Evolutionary conservation across 2,329 filamentous ascomycete genomes (phyloP).

Genomic region (Penicillium italicum): DNA sequence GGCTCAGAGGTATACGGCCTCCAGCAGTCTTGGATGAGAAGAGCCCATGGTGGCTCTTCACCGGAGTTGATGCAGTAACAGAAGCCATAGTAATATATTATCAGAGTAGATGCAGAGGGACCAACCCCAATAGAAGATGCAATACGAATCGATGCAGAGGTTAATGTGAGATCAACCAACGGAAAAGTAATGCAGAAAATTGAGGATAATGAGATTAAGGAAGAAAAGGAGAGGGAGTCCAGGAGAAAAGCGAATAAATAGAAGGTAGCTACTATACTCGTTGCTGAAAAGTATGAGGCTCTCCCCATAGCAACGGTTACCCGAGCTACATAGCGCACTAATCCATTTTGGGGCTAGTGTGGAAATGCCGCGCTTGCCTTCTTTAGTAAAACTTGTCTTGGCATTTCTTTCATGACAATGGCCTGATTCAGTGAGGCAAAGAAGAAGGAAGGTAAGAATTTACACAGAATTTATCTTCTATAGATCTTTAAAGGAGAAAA

Average conservation of each 20-base stretch:
- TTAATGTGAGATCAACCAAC: conserved; percentile 23
- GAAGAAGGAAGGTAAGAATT: background rate
- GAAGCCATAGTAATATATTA: conserved; percentile 67
- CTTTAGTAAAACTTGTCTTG: conserved; percentile 45
- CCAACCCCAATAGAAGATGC: conserved; percentile 20
- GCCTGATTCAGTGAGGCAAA: background rate
- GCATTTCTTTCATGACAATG: background rate
- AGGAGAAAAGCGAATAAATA: conserved; percentile 40
- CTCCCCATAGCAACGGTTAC: conserved; percentile 42
- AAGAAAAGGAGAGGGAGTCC: conserved; percentile 19
- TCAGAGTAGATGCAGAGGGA: conserved; percentile 22
- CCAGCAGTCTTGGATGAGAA: conserved; percentile 91
- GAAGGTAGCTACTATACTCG: conserved; percentile 21
- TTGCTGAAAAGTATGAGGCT: conserved; percentile 22
- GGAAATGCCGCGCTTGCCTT: conserved; percentile 45
- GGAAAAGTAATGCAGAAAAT: conserved; percentile 19
- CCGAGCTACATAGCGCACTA: conserved; percentile 33
- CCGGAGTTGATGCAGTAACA: conserved; percentile 76
- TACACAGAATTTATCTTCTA: background rate
- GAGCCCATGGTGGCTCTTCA: conserved; percentile 90
- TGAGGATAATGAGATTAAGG: conserved; percentile 22
- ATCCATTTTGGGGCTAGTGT: conserved; percentile 41
- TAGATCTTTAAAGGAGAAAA: background rate
- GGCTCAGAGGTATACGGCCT: conserved; percentile 89
- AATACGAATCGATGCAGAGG: conserved; percentile 32